Evolutionary conservation across 257 asterid species (phyloP).

Genomic region (Solanum sitiens): DNA sequence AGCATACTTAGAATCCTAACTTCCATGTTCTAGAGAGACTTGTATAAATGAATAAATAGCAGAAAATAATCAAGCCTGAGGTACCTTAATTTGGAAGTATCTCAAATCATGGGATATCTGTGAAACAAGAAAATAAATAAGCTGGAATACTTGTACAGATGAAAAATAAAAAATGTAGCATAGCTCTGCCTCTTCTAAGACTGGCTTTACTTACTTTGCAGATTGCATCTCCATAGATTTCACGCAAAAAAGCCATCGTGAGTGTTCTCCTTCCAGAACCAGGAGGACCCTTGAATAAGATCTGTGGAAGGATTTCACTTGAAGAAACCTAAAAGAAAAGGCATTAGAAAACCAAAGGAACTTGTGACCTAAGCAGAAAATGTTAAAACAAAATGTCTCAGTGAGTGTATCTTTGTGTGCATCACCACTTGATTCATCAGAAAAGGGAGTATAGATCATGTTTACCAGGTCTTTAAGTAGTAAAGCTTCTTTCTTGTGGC

Average conservation of each 20-base stretch:
- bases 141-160: not conserved
- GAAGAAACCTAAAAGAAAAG: conserved; percentile 22
- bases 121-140: conserved; percentile 1
- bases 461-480: conserved; percentile 58
- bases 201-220: conserved; percentile 36
- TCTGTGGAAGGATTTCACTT: conserved; percentile 42
- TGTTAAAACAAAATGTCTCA: not conserved
- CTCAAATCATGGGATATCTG: conserved; percentile 70
- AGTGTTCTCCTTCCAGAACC: conserved; percentile 79
- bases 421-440: not conserved
- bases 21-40: not conserved
- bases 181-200: not conserved
- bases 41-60: not conserved
- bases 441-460: not conserved
- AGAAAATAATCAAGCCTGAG: not conserved
- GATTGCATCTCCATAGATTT: conserved; percentile 58
- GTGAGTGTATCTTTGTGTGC: not conserved
- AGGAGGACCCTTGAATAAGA: conserved; percentile 61
- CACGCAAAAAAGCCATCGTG: conserved; percentile 57
- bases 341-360: not conserved
- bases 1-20: not conserved
- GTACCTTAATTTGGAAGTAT: conserved; percentile 59
- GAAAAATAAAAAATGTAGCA: not conserved
- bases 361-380: not conserved
- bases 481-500: conserved; percentile 70